Percentiles rank a stretch among this genome's conserved stretches.
Conservation (phyloP, 352 stramenopile species). For the Phytophthora syringae region DNA sequence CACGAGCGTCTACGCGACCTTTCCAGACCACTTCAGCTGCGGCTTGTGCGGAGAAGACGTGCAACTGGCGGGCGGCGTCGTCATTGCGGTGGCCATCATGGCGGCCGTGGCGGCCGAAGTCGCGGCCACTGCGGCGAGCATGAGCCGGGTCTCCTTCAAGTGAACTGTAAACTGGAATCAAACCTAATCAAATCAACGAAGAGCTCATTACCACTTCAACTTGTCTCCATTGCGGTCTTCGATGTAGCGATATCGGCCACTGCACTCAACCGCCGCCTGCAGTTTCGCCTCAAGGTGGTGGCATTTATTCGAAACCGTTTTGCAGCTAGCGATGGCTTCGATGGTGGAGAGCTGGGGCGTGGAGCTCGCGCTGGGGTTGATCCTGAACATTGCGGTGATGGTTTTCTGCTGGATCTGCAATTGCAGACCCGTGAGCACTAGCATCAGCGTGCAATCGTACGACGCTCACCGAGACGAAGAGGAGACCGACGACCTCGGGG, state of each 20-base stretch:
- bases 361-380: conserved; percentile 21
- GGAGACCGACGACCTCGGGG: conserved; percentile 3
- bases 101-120: conserved; percentile 25
- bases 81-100: conserved; percentile 25
- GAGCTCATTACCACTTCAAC: neutral
- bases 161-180: conserved; percentile 30
- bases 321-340: neutral
- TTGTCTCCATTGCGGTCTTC: too few species aligned
- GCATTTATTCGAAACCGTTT: neutral
- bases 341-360: conserved; percentile 26
- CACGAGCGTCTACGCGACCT: conserved; percentile 24
- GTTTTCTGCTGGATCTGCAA: conserved; percentile 23
- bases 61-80: conserved; percentile 27
- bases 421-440: conserved; percentile 21
- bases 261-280: conserved; percentile 6
- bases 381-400: conserved; percentile 21
- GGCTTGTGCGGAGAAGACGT: conserved; percentile 30
- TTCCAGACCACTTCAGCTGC: conserved; percentile 29
- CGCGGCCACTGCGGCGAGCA: conserved; percentile 21
- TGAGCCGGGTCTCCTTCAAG: conserved; percentile 13
- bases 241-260: too few species aligned
- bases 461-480: conserved; percentile 9
- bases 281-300: conserved; percentile 6
- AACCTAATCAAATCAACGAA: conserved; percentile 22
- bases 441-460: conserved; percentile 25